A percentile compares a stretch with the other conserved stretches of the same genome.
Conservation (phyloP, 1,284 basidiomycete species). For the Xerocomus cyaneibrunnescens region DNA sequence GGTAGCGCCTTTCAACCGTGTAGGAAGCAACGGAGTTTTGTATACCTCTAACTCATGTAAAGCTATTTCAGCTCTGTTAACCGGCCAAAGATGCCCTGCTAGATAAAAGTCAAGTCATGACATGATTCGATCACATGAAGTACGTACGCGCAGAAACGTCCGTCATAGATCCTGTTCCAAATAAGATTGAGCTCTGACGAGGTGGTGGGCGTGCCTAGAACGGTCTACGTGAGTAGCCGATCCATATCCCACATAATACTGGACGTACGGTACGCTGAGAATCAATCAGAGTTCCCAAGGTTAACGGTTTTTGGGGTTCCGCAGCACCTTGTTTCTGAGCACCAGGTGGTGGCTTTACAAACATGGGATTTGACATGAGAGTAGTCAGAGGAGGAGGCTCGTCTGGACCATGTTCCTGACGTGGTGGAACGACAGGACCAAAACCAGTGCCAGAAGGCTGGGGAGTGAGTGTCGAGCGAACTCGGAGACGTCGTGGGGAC, state of each 20-base stretch:
- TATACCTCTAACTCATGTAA: constrained; percentile 71
- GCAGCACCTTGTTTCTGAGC: constrained; percentile 34
- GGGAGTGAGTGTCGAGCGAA: constrained; percentile 68
- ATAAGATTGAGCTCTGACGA: constrained; percentile 51
- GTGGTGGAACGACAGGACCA: constrained; percentile 41
- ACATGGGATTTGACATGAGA: constrained; percentile 62
- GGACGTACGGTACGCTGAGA: constrained; percentile 52
- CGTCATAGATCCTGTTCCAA: constrained; percentile 40
- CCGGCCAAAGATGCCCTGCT: constrained; percentile 37
- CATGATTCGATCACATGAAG: constrained; percentile 5
- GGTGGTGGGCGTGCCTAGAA: constrained; percentile 45
- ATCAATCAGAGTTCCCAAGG: constrained; percentile 63
- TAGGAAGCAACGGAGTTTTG: constrained; percentile 71
- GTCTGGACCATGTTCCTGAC: constrained; percentile 47
- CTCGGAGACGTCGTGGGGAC: constrained; percentile 52
- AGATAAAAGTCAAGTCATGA: constrained; percentile 10
- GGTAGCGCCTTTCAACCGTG: constrained; percentile 54
- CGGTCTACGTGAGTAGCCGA: constrained; percentile 3
- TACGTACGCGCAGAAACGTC: constrained; percentile 33
- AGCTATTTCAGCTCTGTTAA: constrained; percentile 59
- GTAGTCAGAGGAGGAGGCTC: constrained; percentile 66
- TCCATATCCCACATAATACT: background rate
- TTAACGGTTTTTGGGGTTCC: constrained; percentile 39
- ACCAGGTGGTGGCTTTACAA: constrained; percentile 59
- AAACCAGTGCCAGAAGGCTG: constrained; percentile 54